These are phyloP conservation scores for Cinnamomum micranthum DNA, from an alignment of 164 flowering plant genomes.

Conservation along the genomic window DNA sequence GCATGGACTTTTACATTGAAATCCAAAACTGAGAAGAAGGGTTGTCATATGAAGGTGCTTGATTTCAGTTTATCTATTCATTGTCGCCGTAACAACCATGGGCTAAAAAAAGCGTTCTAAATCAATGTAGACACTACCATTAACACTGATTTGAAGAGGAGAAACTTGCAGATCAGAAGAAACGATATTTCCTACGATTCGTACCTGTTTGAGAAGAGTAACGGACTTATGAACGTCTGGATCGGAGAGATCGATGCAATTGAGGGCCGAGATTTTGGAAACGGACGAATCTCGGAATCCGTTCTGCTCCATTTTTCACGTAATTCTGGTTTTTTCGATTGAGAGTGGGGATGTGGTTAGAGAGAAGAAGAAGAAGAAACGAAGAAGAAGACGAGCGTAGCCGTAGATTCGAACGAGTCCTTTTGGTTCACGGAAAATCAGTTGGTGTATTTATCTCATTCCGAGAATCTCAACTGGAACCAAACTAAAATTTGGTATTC, in stretches of 20 bases:
- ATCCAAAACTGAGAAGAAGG: not conserved
- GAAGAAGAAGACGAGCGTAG: no score
- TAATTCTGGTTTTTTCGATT: not conserved
- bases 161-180: not conserved
- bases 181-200: not conserved
- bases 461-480: no score
- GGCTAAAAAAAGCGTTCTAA: no score
- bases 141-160: no score
- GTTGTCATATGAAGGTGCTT: no score
- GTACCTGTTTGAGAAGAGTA: slow-evolving; percentile 71
- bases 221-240: slow-evolving; percentile 53
- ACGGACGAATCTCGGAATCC: slow-evolving; percentile 7
- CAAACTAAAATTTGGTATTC: no score
- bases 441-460: no score
- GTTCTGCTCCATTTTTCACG: not conserved
- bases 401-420: no score
- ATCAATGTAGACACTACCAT: not conserved
- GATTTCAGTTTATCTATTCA: not conserved
- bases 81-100: not conserved
- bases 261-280: slow-evolving; percentile 40
- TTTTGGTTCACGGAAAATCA: no score
- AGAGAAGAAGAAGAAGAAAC: no score
- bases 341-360: not conserved
- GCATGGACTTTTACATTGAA: not conserved
- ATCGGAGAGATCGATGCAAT: slow-evolving; percentile 71